Evolutionary conservation across 73 alveolate genomes (phyloP).

Genomic region (Diophrys appendiculata): DNA sequence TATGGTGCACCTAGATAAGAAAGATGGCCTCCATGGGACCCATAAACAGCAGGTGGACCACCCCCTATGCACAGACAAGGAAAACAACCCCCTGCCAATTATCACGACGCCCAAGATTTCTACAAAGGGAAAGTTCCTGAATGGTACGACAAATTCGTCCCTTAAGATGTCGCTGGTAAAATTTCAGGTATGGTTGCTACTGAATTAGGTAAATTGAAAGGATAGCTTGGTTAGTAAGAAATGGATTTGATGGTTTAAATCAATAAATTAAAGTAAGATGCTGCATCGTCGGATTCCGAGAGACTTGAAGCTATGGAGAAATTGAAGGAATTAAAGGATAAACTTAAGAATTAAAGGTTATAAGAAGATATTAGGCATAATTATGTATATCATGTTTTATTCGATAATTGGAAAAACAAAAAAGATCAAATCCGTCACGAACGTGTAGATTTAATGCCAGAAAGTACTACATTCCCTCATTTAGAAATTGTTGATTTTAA

Average conservation of each 20-base stretch:
- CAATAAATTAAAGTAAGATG: slow-evolving; percentile 9
- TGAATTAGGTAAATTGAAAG: not conserved
- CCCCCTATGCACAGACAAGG: not conserved
- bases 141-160: slow-evolving; percentile 32
- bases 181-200: slow-evolving; percentile 13
- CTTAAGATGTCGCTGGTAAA: slow-evolving; percentile 26
- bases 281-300: slow-evolving; percentile 16
- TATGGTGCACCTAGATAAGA: not conserved
- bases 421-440: slow-evolving; percentile 35
- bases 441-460: slow-evolving; percentile 34
- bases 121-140: slow-evolving; percentile 16
- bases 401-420: slow-evolving; percentile 57
- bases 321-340: slow-evolving; percentile 26
- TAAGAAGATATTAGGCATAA: slow-evolving; percentile 61
- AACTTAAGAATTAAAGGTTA: slow-evolving; percentile 40
- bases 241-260: not conserved
- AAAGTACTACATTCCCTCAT: slow-evolving; percentile 36
- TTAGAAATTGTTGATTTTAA: slow-evolving; percentile 40
- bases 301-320: slow-evolving; percentile 47
- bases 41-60: not conserved
- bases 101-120: not conserved
- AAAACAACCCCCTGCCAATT: not conserved
- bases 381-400: slow-evolving; percentile 50
- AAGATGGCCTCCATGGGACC: not conserved
- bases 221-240: slow-evolving; percentile 11